phyloP scores from a whole-genome alignment of 306 rosid genomes.

The Quercus wislizeni region DNA sequence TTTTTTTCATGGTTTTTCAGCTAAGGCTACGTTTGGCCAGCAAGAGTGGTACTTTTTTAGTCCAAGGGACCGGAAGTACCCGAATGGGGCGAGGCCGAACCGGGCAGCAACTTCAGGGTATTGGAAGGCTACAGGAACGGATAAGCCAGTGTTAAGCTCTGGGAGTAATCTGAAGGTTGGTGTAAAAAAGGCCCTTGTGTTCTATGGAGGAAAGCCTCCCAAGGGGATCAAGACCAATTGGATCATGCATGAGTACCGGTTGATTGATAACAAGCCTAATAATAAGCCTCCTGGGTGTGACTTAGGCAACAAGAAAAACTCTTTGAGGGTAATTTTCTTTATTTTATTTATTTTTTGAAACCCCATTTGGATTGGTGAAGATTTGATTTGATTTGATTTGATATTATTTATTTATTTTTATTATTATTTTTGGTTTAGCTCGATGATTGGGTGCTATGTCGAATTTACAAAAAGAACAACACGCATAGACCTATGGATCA shows the following conservation, averaged over 20 bases:
- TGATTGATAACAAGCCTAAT: conserved; percentile 61
- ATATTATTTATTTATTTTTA: background rate
- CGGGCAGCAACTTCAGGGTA: conserved; percentile 93
- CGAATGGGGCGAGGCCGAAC: conserved; percentile 93
- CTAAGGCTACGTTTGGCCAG: conserved; percentile 93
- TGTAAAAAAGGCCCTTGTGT: conserved; percentile 89
- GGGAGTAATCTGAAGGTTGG: conserved; percentile 73
- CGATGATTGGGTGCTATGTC: conserved; percentile 95
- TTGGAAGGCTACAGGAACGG: conserved; percentile 98
- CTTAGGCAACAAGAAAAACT: conserved; percentile 83
- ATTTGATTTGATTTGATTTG: background rate
- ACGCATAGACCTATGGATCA: conserved; percentile 55
- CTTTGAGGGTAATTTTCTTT: conserved; percentile 61
- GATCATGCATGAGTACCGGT: conserved; percentile 96
- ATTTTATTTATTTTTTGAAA: background rate
- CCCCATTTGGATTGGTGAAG: background rate
- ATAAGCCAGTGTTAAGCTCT: conserved; percentile 73
- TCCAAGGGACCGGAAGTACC: conserved; percentile 93
- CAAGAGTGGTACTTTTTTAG: conserved; percentile 96
- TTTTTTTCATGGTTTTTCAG: conserved; percentile 29
- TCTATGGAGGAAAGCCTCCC: conserved; percentile 92
- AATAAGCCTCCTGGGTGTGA: conserved; percentile 71
- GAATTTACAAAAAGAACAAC: conserved; percentile 87
- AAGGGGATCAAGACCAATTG: conserved; percentile 90
- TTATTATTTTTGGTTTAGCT: conserved; percentile 37